Conservation (phyloP, 176 grass and related monocot species). For the maize (Zea mays) region DNA sequence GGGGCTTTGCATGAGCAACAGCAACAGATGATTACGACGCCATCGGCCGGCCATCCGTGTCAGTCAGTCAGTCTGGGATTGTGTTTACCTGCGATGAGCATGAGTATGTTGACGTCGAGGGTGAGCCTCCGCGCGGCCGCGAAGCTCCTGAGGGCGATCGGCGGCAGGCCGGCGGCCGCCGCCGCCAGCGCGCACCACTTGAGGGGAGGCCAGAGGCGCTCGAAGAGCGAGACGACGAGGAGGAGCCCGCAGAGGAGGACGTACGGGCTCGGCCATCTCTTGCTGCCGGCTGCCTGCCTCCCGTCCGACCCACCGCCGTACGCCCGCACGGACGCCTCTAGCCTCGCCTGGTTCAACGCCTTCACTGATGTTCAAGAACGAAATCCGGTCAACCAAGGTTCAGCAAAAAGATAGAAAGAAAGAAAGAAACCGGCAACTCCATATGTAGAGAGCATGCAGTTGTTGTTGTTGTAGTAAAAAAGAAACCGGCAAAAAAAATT, state of each 20-base stretch:
- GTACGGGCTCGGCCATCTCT: constrained; percentile 85
- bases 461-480: too few species aligned
- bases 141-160: constrained; percentile 51
- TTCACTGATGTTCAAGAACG: constrained; percentile 56
- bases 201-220: constrained; percentile 74
- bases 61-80: too few species aligned
- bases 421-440: not conserved
- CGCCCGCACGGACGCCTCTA: constrained; percentile 76
- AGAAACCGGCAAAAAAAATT: not conserved
- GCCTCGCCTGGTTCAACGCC: constrained; percentile 72
- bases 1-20: not conserved
- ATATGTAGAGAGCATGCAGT: not conserved
- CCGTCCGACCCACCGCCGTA: constrained; percentile 47
- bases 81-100: constrained; percentile 86
- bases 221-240: constrained; percentile 66
- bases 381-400: not conserved
- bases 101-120: constrained; percentile 92
- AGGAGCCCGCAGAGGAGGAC: constrained; percentile 61
- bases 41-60: too few species aligned
- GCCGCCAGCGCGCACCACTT: constrained; percentile 73
- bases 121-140: constrained; percentile 62
- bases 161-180: constrained; percentile 43
- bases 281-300: constrained; percentile 28
- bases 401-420: not conserved
- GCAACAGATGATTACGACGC: not conserved